Base-by-base conservation (phyloP, 2,329 filamentous ascomycete species). In the Microdochium nivale region DNA sequence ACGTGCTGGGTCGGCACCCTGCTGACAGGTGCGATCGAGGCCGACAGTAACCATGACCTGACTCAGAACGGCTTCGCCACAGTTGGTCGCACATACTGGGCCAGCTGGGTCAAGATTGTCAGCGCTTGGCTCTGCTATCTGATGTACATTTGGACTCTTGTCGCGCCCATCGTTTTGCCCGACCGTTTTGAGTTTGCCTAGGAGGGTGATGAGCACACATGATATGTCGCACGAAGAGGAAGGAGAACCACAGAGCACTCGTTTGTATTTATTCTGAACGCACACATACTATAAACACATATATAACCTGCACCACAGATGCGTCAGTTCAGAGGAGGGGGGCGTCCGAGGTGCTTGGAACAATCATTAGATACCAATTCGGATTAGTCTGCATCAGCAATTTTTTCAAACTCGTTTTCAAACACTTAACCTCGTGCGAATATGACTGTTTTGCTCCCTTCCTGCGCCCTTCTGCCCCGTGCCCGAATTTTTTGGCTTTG, bases 81-180 rank as follows among this genome's bases (percentile, higher is more conserved):
- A 0, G 92, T 99, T 3, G 94, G 94, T 21, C 80, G 94, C 53
- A 97, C 92, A 4, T 95, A 97, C 70, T 95, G 90, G 81, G 94
- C 94, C 30, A 96, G 90, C 65, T 99, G 95, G 94, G 90, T 96
- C 60, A 99, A 99, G 82, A 97, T 99, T 68, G 84, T 96, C 51
- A 95, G 91, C 69, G 86, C 92, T 19, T 99, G 94, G 94, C 85
- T 94, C 51, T 99, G 94, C 73, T 96, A 99, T 69, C 84, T 75
- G 49, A 88, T 99, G 69, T 99, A 97, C 65, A 80, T 84, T 25
- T 99, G 94, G 94, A 96, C 89, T 19, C 69, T 99, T 60, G 77
- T 95, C 44, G 94, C 94, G 46, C 94, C 94, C 2, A 78, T 95
- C 35, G 70, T 95, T 46, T 68, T 96, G 62, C 91, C 92, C 2